Percentiles rank a stretch among this genome's conserved stretches.
Conservation (phyloP, 129 eudicot genomes). For the Tagetes erecta region DNA sequence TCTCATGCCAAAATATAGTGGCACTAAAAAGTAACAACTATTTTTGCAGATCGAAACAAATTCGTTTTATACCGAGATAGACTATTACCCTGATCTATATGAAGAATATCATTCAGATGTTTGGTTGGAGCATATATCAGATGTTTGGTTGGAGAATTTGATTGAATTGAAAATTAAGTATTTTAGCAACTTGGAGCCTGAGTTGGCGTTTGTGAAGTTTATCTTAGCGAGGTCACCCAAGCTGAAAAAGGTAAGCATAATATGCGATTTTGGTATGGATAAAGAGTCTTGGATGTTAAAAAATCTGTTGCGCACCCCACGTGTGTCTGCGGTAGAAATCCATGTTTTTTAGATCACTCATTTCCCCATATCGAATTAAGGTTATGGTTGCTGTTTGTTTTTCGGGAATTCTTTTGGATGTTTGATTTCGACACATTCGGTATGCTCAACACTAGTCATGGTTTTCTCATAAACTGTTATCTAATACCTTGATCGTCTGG, state of each 20-base stretch:
- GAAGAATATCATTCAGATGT: neutral
- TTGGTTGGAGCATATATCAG: too few species aligned
- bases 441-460: too few species aligned
- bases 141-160: neutral
- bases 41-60: neutral
- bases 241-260: neutral
- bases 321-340: neutral
- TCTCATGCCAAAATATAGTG: neutral
- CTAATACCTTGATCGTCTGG: too few species aligned
- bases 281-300: neutral
- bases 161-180: neutral
- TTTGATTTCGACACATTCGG: too few species aligned
- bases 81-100: neutral
- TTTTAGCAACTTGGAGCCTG: neutral
- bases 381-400: too few species aligned
- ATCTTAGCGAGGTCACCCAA: neutral
- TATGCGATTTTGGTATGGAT: neutral
- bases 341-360: neutral
- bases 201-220: neutral
- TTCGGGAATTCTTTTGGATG: too few species aligned
- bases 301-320: neutral
- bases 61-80: too few species aligned
- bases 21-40: neutral
- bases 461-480: too few species aligned
- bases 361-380: too few species aligned